Conservation (phyloP, 2,329 filamentous ascomycete genomes). For the Knufia fluminis region DNA sequence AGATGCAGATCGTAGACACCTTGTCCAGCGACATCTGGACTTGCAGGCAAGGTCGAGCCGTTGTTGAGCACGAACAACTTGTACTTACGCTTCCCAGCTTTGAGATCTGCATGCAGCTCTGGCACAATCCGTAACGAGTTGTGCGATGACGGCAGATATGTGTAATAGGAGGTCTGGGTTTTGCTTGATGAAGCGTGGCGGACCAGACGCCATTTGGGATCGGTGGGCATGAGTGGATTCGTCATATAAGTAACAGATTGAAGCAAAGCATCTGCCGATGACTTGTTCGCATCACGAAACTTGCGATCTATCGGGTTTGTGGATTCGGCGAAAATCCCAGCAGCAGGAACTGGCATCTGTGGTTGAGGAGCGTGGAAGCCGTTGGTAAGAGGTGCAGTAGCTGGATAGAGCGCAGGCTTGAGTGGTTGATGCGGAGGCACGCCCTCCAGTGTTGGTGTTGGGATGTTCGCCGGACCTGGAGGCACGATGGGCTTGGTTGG, state of each 20-base stretch:
- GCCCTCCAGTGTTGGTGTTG: slow-evolving; percentile 16
- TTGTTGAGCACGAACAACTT: slow-evolving; percentile 19
- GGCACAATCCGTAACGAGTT: slow-evolving; percentile 57
- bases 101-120: slow-evolving; percentile 9
- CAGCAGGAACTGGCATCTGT: slow-evolving; percentile 12
- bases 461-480: slow-evolving; percentile 12
- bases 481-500: slow-evolving; percentile 10
- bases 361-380: slow-evolving; percentile 23
- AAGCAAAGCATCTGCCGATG: slow-evolving; percentile 56
- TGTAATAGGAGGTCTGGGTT: slow-evolving; percentile 61
- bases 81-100: slow-evolving; percentile 14
- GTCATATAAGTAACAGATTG: slow-evolving; percentile 57
- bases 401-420: background rate
- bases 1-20: slow-evolving; percentile 69
- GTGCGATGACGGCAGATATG: slow-evolving; percentile 59
- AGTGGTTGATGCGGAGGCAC: slow-evolving; percentile 25
- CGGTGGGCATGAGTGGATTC: slow-evolving; percentile 56
- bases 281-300: slow-evolving; percentile 38
- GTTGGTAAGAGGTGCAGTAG: slow-evolving; percentile 2
- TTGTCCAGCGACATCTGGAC: slow-evolving; percentile 40
- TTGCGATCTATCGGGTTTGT: slow-evolving; percentile 35
- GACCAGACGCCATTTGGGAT: slow-evolving; percentile 53
- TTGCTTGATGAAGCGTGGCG: slow-evolving; percentile 57
- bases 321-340: slow-evolving; percentile 18
- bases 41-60: slow-evolving; percentile 12